These are phyloP conservation scores for Ettlia oleoabundans DNA, from an alignment of 139 green algal genomes.

Conservation along the genomic window DNA sequence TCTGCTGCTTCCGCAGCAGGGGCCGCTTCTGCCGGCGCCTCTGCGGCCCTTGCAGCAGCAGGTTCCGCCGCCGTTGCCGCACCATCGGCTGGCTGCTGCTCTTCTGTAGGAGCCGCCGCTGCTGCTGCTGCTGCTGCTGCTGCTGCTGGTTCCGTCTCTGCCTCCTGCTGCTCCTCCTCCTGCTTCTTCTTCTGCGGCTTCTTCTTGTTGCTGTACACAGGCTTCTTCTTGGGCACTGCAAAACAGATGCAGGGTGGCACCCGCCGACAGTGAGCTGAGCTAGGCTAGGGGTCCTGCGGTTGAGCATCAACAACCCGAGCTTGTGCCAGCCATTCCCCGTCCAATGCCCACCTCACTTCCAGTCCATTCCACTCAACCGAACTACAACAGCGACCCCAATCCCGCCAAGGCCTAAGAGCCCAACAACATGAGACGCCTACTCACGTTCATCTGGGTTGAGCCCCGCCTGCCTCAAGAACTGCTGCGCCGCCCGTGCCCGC, in stretches of 20 bases:
- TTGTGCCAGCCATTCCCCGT: background rate
- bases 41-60: constrained; percentile 56
- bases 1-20: constrained; percentile 33
- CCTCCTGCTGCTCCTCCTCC: constrained; percentile 31
- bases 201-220: constrained; percentile 74
- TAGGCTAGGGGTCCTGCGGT: no score
- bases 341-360: background rate
- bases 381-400: no score
- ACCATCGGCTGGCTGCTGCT: constrained; percentile 30
- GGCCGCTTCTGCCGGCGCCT: constrained; percentile 29
- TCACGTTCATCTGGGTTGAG: constrained; percentile 47
- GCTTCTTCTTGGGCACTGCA: constrained; percentile 66
- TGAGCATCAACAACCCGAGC: no score
- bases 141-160: constrained; percentile 28
- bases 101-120: constrained; percentile 63
- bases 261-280: no score
- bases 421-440: background rate
- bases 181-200: constrained; percentile 65
- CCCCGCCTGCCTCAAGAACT: constrained; percentile 80
- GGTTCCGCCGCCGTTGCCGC: constrained; percentile 26
- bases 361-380: no score
- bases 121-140: constrained; percentile 64
- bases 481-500: constrained; percentile 80
- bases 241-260: no score
- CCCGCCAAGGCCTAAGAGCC: no score